These are phyloP conservation scores for Medicago ruthenica DNA, from an alignment of 306 rosid genomes.

Conservation along the genomic window DNA sequence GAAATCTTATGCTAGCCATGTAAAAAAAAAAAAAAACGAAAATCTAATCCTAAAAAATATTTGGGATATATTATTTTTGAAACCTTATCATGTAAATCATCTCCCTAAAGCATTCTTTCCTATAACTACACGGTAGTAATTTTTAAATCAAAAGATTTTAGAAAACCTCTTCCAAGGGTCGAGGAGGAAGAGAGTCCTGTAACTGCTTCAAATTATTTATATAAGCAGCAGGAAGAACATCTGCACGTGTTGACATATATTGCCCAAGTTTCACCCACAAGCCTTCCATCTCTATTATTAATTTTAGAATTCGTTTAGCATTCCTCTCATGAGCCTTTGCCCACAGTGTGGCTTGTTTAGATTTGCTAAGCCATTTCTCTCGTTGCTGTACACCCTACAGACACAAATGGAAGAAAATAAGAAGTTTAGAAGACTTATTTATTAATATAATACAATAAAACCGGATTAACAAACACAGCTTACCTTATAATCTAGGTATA, in stretches of 20 bases:
- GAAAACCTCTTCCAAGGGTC: slow-evolving; percentile 87
- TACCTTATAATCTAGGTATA: slow-evolving; percentile 65
- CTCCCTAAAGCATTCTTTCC: slow-evolving; percentile 8
- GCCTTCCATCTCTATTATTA: slow-evolving; percentile 92
- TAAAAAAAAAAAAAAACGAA: slow-evolving; percentile 16
- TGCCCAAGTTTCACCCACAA: slow-evolving; percentile 99
- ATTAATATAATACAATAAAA: slow-evolving; percentile 13
- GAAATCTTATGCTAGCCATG: slow-evolving; percentile 21
- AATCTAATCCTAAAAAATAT: slow-evolving; percentile 8
- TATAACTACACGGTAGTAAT: neutral
- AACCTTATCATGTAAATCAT: slow-evolving; percentile 21
- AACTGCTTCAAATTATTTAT: slow-evolving; percentile 79
- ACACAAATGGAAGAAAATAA: slow-evolving; percentile 22
- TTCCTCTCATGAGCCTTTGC: slow-evolving; percentile 91
- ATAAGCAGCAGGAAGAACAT: slow-evolving; percentile 93
- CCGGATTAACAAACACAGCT: slow-evolving; percentile 17
- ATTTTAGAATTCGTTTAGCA: slow-evolving; percentile 78
- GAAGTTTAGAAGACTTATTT: slow-evolving; percentile 30
- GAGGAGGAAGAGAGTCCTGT: slow-evolving; percentile 98
- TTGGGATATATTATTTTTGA: neutral
- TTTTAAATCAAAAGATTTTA: neutral
- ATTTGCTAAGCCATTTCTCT: slow-evolving; percentile 79
- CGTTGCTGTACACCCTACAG: slow-evolving; percentile 79
- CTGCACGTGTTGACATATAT: slow-evolving; percentile 95
- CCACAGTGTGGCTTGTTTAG: slow-evolving; percentile 69